Percentiles rank a stretch among this genome's conserved stretches.
These are phyloP conservation scores for Curvularia spicifera DNA, from an alignment of 2,329 filamentous ascomycete species.

Conservation along the genomic window DNA sequence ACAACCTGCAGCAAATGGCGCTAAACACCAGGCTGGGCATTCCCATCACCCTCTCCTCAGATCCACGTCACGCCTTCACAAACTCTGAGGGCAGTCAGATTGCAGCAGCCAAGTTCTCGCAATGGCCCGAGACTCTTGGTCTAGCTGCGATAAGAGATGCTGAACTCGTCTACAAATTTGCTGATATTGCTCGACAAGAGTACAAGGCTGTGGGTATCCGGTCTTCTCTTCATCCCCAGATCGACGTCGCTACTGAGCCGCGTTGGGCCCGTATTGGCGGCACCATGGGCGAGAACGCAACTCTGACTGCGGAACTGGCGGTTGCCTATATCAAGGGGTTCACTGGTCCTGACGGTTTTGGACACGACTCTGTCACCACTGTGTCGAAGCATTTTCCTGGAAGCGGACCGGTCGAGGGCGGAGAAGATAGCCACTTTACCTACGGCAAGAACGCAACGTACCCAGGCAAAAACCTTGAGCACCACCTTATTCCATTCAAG, in stretches of 20 bases:
- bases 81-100: slow-evolving; percentile 55
- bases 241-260: slow-evolving; percentile 60
- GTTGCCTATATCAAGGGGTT: slow-evolving; percentile 58
- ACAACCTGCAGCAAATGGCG: slow-evolving; percentile 52
- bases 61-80: slow-evolving; percentile 57
- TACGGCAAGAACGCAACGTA: slow-evolving; percentile 61
- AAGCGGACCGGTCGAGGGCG: slow-evolving; percentile 57
- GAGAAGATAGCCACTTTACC: slow-evolving; percentile 60
- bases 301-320: slow-evolving; percentile 47
- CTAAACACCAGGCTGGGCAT: slow-evolving; percentile 58
- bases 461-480: slow-evolving; percentile 58
- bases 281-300: slow-evolving; percentile 59
- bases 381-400: slow-evolving; percentile 64
- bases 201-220: slow-evolving; percentile 54
- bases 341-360: slow-evolving; percentile 53
- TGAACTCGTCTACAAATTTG: slow-evolving; percentile 55
- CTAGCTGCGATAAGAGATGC: slow-evolving; percentile 58
- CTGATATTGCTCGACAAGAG: slow-evolving; percentile 59
- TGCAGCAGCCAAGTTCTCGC: slow-evolving; percentile 54
- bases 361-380: slow-evolving; percentile 54
- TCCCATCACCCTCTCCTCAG: slow-evolving; percentile 57
- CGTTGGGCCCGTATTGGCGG: slow-evolving; percentile 57
- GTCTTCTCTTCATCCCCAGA: slow-evolving; percentile 58
- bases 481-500: slow-evolving; percentile 60
- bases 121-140: slow-evolving; percentile 61